Base-by-base conservation (phyloP, 2,329 filamentous ascomycete species). In the Calonectria hawksworthii region DNA sequence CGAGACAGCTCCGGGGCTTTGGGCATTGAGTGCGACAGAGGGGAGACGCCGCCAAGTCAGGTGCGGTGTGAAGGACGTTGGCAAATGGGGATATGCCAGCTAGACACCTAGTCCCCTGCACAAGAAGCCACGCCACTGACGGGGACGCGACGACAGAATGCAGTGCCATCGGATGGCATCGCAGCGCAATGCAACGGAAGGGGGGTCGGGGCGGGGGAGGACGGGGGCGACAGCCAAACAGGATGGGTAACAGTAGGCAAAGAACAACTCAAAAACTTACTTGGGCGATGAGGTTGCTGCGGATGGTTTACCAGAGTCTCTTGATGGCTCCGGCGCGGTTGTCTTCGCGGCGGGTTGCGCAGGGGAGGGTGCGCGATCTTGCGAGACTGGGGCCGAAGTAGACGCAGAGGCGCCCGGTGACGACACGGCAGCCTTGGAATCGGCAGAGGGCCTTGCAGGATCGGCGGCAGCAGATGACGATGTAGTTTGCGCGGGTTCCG, bases 71-170 rank as follows among this genome's bases (percentile, higher is more conserved):
- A 74, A 77, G 52, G 64, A 63, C 63, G 64, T 79, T 73, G 74
- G 78, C 78, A 78, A 80, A 77, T 79, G 71, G 78, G 79, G 74
- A 72, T 73, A 78, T 78, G 79, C 78, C 79, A 80, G 69, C 76
- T 78, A 67, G 76, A 74, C 56, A 63, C 74, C 70, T 72, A 75
- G 73, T 77, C 73, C 61, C 77, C 75, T 80, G 79, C 74, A 74
- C 66, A 26, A 68, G 52, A 61, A 77, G 77, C 78, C 79, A 79
- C 79, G 78, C 79, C 78, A 80, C 77, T 80, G 74, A 72, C 70
- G 63, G 73, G 41, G 52, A 61, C 68, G 54, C 36, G 51, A 61
- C 63, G 21, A 54, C 56, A 63, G 47, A 30, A 47, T 38, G 50
- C 28, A 52, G 66, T 44, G 5, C 47, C 38, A 63, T 65, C 50